Evolutionary conservation across 108 stramenopile species (phyloP).

Genomic region (Chaetoceros tenuissimus): DNA sequence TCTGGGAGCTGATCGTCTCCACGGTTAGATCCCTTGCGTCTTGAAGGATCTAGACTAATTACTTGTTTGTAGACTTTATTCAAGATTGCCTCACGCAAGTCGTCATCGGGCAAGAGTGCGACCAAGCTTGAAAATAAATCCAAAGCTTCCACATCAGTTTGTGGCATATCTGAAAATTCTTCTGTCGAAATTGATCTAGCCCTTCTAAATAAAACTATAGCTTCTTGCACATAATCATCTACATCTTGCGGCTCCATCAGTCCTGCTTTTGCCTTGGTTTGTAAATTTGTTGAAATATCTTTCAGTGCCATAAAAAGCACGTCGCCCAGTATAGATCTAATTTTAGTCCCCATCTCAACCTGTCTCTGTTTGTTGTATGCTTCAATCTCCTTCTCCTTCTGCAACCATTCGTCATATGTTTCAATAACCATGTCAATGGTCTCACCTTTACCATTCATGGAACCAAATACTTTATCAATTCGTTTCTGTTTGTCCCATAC

Average conservation of each 20-base stretch:
- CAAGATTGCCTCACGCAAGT: conserved; percentile 36
- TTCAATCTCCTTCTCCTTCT: conserved; percentile 26
- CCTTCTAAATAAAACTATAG: conserved; percentile 27
- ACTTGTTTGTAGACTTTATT: conserved; percentile 33
- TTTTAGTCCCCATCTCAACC: conserved; percentile 24
- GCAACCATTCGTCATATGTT: conserved; percentile 71
- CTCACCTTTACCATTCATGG: conserved; percentile 33
- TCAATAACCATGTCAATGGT: conserved; percentile 62
- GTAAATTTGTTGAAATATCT: conserved; percentile 21
- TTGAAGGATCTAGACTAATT: conserved; percentile 6
- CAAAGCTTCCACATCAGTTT: conserved; percentile 33
- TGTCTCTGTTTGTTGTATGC: conserved; percentile 38
- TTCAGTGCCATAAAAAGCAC: conserved; percentile 27
- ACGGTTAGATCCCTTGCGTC: background rate
- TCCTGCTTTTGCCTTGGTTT: background rate
- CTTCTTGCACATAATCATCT: conserved; percentile 33
- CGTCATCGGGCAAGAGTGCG: conserved; percentile 39
- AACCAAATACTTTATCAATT: conserved; percentile 65
- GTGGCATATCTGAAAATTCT: conserved; percentile 14
- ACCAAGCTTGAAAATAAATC: conserved; percentile 57
- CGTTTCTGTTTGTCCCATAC: conserved; percentile 71
- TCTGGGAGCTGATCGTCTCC: conserved; percentile 5
- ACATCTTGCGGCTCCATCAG: conserved; percentile 18
- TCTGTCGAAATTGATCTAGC: conserved; percentile 6
- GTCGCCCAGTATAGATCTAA: conserved; percentile 36